Base-by-base conservation (phyloP, 164 flowering plant genomes). In the Euptelea pleiosperma region DNA sequence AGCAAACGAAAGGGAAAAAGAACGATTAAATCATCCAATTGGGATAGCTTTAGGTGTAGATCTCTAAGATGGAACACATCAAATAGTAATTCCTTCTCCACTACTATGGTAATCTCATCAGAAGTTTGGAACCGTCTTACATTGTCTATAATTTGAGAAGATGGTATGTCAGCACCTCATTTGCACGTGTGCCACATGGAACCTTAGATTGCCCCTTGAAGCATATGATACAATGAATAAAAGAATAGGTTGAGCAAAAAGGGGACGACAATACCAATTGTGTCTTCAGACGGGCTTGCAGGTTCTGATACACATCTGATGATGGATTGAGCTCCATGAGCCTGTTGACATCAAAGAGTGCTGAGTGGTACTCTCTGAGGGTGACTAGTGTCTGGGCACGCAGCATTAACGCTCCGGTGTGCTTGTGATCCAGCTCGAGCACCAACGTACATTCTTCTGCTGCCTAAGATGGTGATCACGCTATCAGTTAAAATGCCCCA, bases 301-400 rank as follows among this genome's bases (percentile, higher is more conserved):
- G 82, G 55, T 86, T 82, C 29, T 57, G 80, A 73, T 90, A 93
- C 22, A 86, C 87, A 58, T 93, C 96, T 39, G 97, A 87, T 22
- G 86, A 75, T 6, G 98, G 92, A 58, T 87, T 83, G 68, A 90
- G 62, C 63, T 93, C 97, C 55, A 90, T 70, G 21, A 93, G 90
- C 62, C 91, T 74, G 67, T 78, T 86, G 62, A 90, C 98, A 77
- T 93, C 97, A 76, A 90, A 93, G 18, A 93, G 85, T 3, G 98
- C 95, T 0, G 91, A 84, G 10, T 84, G 75, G 67, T 89, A 92
- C 60, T 89, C 93, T 72, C 78, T 86, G 24, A 93, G 83, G 26
- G 96, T 89, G 62, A 93, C 97, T 22, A 93, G 72, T 35, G 97
- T 93, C 69, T 90, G 98, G 9, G 98, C 92, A 43, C 96, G 82